A percentile compares a stretch with the other conserved stretches of the same genome.
Conservation (phyloP, 208 protist species). For the Acanthamoeba divionensis region DNA sequence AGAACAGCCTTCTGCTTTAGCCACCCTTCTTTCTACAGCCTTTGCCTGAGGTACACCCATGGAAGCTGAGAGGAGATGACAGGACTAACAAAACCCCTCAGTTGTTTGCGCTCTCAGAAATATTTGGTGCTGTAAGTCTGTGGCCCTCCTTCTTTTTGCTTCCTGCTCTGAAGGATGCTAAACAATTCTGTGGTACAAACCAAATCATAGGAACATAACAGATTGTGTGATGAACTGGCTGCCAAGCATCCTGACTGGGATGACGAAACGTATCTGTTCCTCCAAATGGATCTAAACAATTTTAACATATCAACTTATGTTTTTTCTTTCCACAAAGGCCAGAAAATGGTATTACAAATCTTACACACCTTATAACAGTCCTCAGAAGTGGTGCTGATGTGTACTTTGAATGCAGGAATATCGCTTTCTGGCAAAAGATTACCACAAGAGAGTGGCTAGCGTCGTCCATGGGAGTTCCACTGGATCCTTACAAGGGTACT, state of each 20-base stretch:
- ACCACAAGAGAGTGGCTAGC: constrained; percentile 13
- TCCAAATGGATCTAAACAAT: neutral
- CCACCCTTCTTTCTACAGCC: neutral
- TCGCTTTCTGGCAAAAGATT: constrained; percentile 30
- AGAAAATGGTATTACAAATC: neutral
- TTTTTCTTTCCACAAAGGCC: too few relatives aligned
- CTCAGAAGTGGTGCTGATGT: too few relatives aligned
- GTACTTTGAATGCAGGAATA: too few relatives aligned
- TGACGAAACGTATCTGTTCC: neutral
- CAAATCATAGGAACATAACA: neutral
- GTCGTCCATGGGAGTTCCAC: neutral
- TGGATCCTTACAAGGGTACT: neutral
- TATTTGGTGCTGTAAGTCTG: too few relatives aligned
- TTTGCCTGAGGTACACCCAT: neutral
- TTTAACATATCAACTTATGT: too few relatives aligned
- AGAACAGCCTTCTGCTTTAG: neutral
- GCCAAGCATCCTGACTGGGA: neutral
- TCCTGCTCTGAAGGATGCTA: neutral
- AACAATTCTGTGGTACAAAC: too few relatives aligned
- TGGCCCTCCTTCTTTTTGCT: neutral
- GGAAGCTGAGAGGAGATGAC: neutral
- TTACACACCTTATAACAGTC: neutral
- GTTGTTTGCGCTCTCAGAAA: neutral
- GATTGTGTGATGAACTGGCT: neutral
- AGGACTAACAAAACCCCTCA: constrained; percentile 39